Evolutionary conservation across 345 rosid species (phyloP).

Genomic region (Hibiscus syriacus): DNA sequence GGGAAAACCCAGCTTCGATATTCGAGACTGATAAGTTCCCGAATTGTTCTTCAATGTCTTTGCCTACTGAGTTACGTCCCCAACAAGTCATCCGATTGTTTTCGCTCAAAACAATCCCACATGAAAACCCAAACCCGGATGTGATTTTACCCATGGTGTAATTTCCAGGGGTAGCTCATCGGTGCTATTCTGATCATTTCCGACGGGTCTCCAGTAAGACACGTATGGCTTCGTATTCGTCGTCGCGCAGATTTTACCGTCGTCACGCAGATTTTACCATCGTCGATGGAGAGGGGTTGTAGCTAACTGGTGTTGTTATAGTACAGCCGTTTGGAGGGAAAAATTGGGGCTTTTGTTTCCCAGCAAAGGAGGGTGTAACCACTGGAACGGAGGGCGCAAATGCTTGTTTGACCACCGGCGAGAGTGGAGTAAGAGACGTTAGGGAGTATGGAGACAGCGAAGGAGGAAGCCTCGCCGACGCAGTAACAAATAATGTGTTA

Average conservation of each 20-base stretch:
- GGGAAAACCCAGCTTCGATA: slow-evolving; percentile 54
- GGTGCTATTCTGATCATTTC: background rate
- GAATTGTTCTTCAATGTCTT: slow-evolving; percentile 29
- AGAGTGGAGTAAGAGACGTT: slow-evolving; percentile 39
- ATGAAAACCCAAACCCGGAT: slow-evolving; percentile 49
- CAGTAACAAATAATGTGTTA: slow-evolving; percentile 35
- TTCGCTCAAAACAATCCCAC: slow-evolving; percentile 34
- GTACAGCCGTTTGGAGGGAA: slow-evolving; percentile 35
- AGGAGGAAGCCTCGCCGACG: background rate
- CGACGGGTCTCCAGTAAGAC: slow-evolving; percentile 40
- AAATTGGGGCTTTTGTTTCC: slow-evolving; percentile 19
- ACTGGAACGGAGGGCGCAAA: slow-evolving; percentile 54
- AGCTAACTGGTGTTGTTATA: slow-evolving; percentile 26
- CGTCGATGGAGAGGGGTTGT: slow-evolving; percentile 42
- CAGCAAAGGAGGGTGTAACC: slow-evolving; percentile 49
- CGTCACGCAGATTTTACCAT: slow-evolving; percentile 48
- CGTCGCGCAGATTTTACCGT: slow-evolving; percentile 39
- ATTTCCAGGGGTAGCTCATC: slow-evolving; percentile 2
- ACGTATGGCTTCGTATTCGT: slow-evolving; percentile 16
- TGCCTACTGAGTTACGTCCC: slow-evolving; percentile 25
- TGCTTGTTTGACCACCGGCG: slow-evolving; percentile 37
- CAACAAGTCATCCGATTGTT: slow-evolving; percentile 34
- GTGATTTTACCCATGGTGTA: slow-evolving; percentile 32
- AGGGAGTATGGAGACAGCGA: slow-evolving; percentile 24
- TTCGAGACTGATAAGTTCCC: slow-evolving; percentile 38